Base-by-base conservation (phyloP, 2,329 filamentous ascomycete species). In the Paecilomyces formosus region DNA sequence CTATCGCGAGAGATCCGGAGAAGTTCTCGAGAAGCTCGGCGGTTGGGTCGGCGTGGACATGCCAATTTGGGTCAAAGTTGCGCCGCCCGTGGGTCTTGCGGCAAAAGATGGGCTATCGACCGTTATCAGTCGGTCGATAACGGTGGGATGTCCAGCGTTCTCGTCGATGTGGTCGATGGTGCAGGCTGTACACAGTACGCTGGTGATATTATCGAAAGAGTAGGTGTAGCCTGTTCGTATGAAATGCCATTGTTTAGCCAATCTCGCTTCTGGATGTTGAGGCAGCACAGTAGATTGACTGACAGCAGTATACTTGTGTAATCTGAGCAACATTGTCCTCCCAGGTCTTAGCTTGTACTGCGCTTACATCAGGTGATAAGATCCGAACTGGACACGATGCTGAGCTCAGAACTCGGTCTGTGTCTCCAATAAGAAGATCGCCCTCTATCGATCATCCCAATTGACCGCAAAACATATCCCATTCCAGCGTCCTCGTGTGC, bases 51-150 rank as follows among this genome's bases (percentile, higher is more conserved):
- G 39, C 39, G 39, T 45, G 39, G 55, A 54, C 22, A 55, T 45
- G 3, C 39, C 39, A 18, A 58, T 57, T 61, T 60, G 45, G 61
- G 60, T 21, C 56, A 53, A 54, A 63, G 22, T 51, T 35, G 22
- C 26, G 51, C 55, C 26, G 54, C 61, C 15, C 39, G 39, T 21
- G 39, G 52, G 33, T 18, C 56, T 22, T n/a, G 26, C 26, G 9
- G 50, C 21, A 11, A 53, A 53, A 21, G n/a, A 51, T 51, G 18
- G 45, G 22, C 26, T 45, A 45, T 45, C 39, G n/a, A 45, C n/a
- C 13, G 39, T 45, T 45, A 45, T 45, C 39, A 45, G 39, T 45
- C 15, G 35, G 35, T 18, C 15, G n/a, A 7, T 45, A 21, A n/a
- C 15, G 12, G 13, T 15, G 35, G 35, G 35, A 39, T n/a, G 13